Evolutionary conservation across 179 eudicot genomes (phyloP), one percentile per base, ranked within the genome.

Genomic region (Nepenthes alata): DNA sequence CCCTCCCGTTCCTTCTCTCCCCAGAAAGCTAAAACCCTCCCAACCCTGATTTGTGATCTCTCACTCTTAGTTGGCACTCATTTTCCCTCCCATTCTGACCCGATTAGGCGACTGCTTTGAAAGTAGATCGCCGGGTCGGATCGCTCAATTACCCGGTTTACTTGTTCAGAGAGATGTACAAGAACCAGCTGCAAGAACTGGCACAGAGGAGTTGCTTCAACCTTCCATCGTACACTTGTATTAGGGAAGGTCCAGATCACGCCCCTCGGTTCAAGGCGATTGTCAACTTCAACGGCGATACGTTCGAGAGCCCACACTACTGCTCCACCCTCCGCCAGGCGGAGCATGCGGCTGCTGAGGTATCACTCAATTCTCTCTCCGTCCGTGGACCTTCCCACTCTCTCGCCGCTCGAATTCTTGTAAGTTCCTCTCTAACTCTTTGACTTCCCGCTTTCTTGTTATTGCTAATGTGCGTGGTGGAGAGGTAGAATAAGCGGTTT

Each of bases 111-210:
- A 41, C 5, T 41, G 8, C 45, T 7, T 7, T 7, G 45, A 41
- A 41, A 41, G 8, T 41, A 4, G 45, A 41, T 41, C 5, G 5
- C 45, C 12, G 53, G 2, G 53, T 36, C 52, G 62, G 53, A 11
- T 50, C 50, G 10, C 10, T 6, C 50, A 50, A 11, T 11, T 11
- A 6, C 11, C 12, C 13, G 53, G 15, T 4, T 13, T 4, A n/a
- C 4, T 11, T 0, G 13, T 11, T 11, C n/a, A 4, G 4, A 34
- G 44, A 70, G 51, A 78, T 78, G 82, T 78, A 78, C 59, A 78
- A 78, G 63, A 78, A 78, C 74, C 82, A 78, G 74, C 74, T 78
- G 0, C 82, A 78, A 35, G 82, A 78, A 77, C 79, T 78, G 72
- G 82, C 82, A 6, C 82, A 78, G 53, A 53, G 82, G 60, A 78